Evolutionary conservation across 345 rosid species (phyloP), one percentile per base, ranked within the genome.

Genomic region (Durio zibethinus): DNA sequence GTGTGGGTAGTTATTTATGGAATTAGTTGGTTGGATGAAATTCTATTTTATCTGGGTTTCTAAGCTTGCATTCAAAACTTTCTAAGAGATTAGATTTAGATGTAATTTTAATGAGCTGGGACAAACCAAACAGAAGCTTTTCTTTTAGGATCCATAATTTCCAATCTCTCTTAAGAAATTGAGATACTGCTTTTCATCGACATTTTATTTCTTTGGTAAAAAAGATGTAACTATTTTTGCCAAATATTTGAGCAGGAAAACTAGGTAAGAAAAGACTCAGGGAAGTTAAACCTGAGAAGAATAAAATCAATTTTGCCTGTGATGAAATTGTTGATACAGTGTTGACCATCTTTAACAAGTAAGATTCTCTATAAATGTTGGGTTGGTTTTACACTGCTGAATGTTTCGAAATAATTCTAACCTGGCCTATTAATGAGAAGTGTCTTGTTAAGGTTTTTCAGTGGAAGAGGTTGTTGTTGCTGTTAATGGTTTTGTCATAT

Each of bases 1-100:
- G 57, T 42, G 52, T 45, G 67, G 77, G 67, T 59, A 16, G 36
- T 45, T 57, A 74, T 74, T 60, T 25, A 60, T 60, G 25, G 53
- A 59, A 43, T 74, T 45, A 8, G 54, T 60, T 60, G 54, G 68
- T 60, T 27, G 47, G 74, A 45, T 69, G 35, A 27, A 60, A 29
- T 60, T 29, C 11, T 12, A 27, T 21, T 59, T 1, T 20, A 60
- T 60, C 18, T 60, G 64, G 64, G 0, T 4, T 27, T 60, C 64
- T 60, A 10, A 60, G 33, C 27, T 60, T 60, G 36, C 64, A 60
- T 27, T 60, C 64, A 29, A 60, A 59, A n/a, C n/a, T n/a, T n/a
- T n/a, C n/a, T n/a, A n/a, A 60, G 33, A 12, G 35, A 11, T 10
- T 7, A 11, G 18, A 11, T 59, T 59, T 12, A 60, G 64, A 29